A percentile compares a stretch with the other conserved stretches of the same genome.
phyloP scores from a whole-genome alignment of 805 yeast species.

The Spathaspora hagerdaliae region DNA sequence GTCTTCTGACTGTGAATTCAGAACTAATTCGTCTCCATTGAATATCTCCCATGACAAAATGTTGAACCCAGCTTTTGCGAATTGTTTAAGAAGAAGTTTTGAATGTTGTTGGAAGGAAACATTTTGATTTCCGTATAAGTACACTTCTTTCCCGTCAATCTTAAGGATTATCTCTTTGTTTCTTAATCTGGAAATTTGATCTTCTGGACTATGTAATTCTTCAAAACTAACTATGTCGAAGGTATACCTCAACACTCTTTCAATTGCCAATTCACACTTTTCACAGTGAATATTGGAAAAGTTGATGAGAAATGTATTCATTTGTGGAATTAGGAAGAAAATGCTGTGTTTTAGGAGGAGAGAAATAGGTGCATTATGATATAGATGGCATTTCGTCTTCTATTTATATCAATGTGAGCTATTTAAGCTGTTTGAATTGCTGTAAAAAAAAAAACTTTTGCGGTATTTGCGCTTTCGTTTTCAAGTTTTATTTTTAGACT shows the following conservation, averaged over 20 bases:
- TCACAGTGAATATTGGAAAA: constrained; percentile 54
- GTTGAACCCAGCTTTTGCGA: constrained; percentile 36
- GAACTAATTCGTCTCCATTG: constrained; percentile 12
- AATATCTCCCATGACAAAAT: constrained; percentile 31
- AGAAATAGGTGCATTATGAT: too few relatives aligned
- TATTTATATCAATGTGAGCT: too few relatives aligned
- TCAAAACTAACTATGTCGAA: constrained; percentile 10
- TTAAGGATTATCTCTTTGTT: constrained; percentile 6
- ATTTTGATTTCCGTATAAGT: constrained; percentile 16
- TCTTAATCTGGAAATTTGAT: neutral
- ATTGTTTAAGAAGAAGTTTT: constrained; percentile 18
- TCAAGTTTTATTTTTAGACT: too few relatives aligned
- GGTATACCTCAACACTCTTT: constrained; percentile 17
- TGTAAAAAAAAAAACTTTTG: too few relatives aligned
- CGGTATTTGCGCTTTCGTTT: too few relatives aligned
- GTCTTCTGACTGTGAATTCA: constrained; percentile 16
- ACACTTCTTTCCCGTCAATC: constrained; percentile 22
- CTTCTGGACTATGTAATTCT: neutral
- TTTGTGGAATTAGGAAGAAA: neutral
- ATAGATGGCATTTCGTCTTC: too few relatives aligned
- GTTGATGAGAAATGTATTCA: constrained; percentile 12
- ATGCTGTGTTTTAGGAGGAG: too few relatives aligned
- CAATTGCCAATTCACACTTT: constrained; percentile 44
- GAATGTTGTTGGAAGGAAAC: constrained; percentile 8
- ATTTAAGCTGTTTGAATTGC: too few relatives aligned